Evolutionary conservation across 2,329 filamentous ascomycete genomes (phyloP).

Genomic region (Fusarium lateritium): DNA sequence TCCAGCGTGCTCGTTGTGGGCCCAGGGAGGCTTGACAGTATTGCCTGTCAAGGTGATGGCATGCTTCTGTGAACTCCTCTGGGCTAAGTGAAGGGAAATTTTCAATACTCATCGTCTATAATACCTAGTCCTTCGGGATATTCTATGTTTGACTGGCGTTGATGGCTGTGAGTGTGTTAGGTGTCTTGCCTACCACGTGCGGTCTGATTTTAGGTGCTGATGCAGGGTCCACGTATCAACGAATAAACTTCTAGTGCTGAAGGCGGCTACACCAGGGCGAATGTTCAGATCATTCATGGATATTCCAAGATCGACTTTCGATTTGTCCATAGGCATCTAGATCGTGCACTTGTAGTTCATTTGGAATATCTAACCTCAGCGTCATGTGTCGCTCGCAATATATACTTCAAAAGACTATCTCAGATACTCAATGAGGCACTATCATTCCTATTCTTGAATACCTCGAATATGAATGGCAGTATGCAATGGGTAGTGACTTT

Average conservation of each 20-base stretch:
- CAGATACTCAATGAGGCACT: too few species aligned
- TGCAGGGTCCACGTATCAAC: conserved; percentile 16
- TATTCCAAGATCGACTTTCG: too few species aligned
- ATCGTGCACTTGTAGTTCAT: too few species aligned
- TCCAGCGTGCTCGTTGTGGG: conserved; percentile 67
- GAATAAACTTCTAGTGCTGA: too few species aligned
- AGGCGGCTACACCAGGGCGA: too few species aligned
- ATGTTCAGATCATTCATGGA: too few species aligned
- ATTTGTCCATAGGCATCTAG: too few species aligned
- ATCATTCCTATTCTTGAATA: too few species aligned
- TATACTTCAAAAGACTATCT: too few species aligned
- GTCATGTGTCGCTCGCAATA: too few species aligned
- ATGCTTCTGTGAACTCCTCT: conserved; percentile 76
- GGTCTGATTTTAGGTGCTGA: conserved; percentile 14
- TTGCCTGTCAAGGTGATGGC: conserved; percentile 71
- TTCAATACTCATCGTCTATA: conserved; percentile 59
- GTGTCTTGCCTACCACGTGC: conserved; percentile 20
- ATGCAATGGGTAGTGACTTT: neutral
- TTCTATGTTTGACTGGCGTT: neutral
- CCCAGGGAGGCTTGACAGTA: conserved; percentile 73
- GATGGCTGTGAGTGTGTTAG: conserved; percentile 25
- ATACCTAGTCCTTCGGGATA: neutral
- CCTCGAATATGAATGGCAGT: neutral
- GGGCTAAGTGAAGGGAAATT: conserved; percentile 73
- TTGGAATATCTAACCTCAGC: too few species aligned